Base-by-base conservation (phyloP, 2,329 filamentous ascomycete genomes). In the Fusarium globosum region DNA sequence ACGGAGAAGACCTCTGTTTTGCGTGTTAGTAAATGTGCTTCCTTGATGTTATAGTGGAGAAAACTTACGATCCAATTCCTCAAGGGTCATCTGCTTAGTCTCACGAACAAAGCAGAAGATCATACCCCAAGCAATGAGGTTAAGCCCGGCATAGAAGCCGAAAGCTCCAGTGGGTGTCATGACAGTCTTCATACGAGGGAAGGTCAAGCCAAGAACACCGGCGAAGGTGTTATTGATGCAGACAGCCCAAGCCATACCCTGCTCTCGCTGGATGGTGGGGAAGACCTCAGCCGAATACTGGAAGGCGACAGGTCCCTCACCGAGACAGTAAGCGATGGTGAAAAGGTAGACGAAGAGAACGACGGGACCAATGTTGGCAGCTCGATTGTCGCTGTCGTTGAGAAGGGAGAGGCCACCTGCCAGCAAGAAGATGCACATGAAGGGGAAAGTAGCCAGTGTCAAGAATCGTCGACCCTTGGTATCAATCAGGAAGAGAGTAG, bases 281-380 rank as follows among this genome's bases (percentile, higher is more conserved):
- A 90, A 92, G 18, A 91, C 89, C 76, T 92, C 90, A 8, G 90
- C 89, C 1, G 84, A 87, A 82, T 91, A 91, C 23, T 87, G 87
- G 79, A 90, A 91, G 0, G 89, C 89, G 1, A 91, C 89, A 0
- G 89, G 86, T 0, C 90, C 90, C 81, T 91, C 89, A 23, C 90
- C 90, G 1, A 90, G 89, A 0, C 88, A 91, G 80, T 92, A 92
- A 74, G 91, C 91, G 12, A 88, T 80, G 2, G 87, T 88, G 71
- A 92, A 93, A 20, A 93, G 78, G 81, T 89, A 93, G 70, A 92
- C 83, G 69, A 92, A 92, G 9, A 91, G 81, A 4, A 69, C 67
- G 0, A 69, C 67, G 1, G 67, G 67, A 0, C 59, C 67, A 10
- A 69, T 69, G 16, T 69, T 52, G 6, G 52, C 65, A 5, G 52